Base-by-base conservation (phyloP, 2,329 filamentous ascomycete genomes). In the Pestalotiopsis sp. region DNA sequence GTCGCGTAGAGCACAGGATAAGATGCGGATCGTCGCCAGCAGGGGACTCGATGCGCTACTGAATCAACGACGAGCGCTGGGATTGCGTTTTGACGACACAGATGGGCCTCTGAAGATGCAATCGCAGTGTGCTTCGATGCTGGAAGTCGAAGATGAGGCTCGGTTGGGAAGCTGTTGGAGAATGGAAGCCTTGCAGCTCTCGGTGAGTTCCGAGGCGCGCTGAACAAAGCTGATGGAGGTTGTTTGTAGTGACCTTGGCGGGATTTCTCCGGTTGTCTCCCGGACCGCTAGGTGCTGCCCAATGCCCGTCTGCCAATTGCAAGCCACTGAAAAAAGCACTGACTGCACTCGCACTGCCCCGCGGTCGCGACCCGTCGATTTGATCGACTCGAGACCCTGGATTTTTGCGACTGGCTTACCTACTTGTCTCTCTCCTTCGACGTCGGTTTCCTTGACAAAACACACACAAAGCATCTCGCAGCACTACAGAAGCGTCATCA, bases 301-400 rank as follows among this genome's bases (percentile, higher is more conserved):
- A 52, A n/a, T 10, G 17, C 17, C 14, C 17, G 20, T 58, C 20
- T 61, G 58, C 24, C 58, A 61, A 35, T 30, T 61, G 30, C 58
- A 20, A 5, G 58, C 58, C 58, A 61, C 58, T 39, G 30, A 61
- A 22, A 57, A 38, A 57, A 35, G 30, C 30, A 35, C 30, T 35
- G 30, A 9, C 30, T 35, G 30, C 30, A 35, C 30, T 35, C 30
- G 61, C 59, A 60, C 55, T 65, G 68, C 72, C 73, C 74, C 73
- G 71, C 74, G 68, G 71, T 70, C 70, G 39, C 66, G 70, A 65
- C 56, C 63, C 40, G 40, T 52, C 59, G 55, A 22, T 63, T 52
- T 52, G 35, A 9, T 61, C 52, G 56, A 61, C 65, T 48, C 60
- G n/a, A 63, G 60, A 63, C 60, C 60, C 60, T 63, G 30, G 40